Evolutionary conservation across 2,329 filamentous ascomycete genomes (phyloP), one percentile per base, ranked within the genome.

Genomic region (Akanthomyces lecanii): DNA sequence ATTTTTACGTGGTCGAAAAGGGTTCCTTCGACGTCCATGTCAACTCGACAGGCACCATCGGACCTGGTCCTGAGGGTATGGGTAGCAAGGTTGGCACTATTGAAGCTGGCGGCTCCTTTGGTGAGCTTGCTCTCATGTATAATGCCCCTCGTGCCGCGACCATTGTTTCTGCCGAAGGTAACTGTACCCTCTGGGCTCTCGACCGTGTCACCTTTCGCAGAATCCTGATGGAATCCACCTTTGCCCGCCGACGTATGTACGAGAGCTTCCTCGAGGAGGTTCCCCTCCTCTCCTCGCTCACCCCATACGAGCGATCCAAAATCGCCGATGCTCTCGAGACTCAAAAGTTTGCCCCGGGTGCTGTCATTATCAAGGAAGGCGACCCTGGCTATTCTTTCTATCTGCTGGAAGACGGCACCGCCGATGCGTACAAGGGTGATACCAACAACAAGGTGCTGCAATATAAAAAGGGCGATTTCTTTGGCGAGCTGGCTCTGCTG

Each of bases 61-160:
- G 96, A 72, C 82, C 92, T 8, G 94, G 94, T 0, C 81, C 85
- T 0, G 87, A 93, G 53, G 95, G 94, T 12, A 83, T 97, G 78
- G 95, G 95, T 56, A 82, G 83, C 65, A 90, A 92, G 70, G 94
- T 98, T 33, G 87, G 87, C 69, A 87, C 83, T 44, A 96, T 96
- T 63, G 89, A 91, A 51, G 86, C 92, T 4, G 95, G 95, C 56
- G 93, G 93, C 65, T 97, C 92, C 4, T 99, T 99, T 76, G 95
- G 95, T 70, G 95, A 99, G 79, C 83, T 99, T 63, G 95, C 95
- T 14, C 82, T 99, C 71, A 98, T 99, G 95, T 98, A 99, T 80
- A 97, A 98, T 72, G 92, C 95, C 25, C 95, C 95, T 30, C 91
- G 95, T 72, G 95, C 95, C 48, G 95, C 95, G 4, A 98, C 95